Conservation (phyloP, 1,284 basidiomycete species). For the Ganoderma lucidum region DNA sequence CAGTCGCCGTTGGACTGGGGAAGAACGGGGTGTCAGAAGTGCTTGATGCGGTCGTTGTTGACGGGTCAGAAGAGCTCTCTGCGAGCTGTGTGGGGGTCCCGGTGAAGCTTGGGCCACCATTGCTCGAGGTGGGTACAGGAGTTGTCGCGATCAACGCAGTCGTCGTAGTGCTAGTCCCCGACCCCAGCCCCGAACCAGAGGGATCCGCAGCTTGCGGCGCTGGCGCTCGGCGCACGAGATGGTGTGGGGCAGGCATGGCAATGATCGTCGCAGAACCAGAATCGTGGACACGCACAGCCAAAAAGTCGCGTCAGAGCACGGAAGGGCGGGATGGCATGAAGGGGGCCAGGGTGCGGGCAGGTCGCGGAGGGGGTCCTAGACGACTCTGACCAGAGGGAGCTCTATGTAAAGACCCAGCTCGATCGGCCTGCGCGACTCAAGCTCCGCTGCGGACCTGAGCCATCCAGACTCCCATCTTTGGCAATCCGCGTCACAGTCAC, state of each 20-base stretch:
- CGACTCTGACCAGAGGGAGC: slow-evolving; percentile 13
- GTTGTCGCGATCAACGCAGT: background rate
- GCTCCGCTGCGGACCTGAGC: slow-evolving; percentile 2
- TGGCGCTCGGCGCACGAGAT: slow-evolving; percentile 5
- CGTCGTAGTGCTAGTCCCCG: background rate
- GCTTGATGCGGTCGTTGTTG: background rate
- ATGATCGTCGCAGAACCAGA: background rate
- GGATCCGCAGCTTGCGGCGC: slow-evolving; percentile 3
- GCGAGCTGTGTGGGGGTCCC: slow-evolving; percentile 1
- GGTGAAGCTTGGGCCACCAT: background rate
- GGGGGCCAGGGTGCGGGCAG: slow-evolving; percentile 17
- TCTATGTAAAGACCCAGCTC: background rate
- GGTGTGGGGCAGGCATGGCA: background rate
- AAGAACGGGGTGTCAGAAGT: slow-evolving; percentile 25
- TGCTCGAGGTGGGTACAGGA: background rate
- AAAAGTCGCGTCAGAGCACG: slow-evolving; percentile 4
- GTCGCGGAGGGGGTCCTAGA: slow-evolving; percentile 20
- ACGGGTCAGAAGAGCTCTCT: background rate
- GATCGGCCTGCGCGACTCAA: background rate
- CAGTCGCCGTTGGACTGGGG: slow-evolving; percentile 19
- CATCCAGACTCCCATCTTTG: background rate
- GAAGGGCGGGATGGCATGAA: background rate
- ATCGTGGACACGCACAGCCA: background rate
- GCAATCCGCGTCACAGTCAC: slow-evolving; percentile 7
- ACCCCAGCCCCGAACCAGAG: background rate